Evolutionary conservation across 2,329 filamentous ascomycete genomes (phyloP), one percentile per base, ranked within the genome.

Genomic region (Xenoacremonium recifei): DNA sequence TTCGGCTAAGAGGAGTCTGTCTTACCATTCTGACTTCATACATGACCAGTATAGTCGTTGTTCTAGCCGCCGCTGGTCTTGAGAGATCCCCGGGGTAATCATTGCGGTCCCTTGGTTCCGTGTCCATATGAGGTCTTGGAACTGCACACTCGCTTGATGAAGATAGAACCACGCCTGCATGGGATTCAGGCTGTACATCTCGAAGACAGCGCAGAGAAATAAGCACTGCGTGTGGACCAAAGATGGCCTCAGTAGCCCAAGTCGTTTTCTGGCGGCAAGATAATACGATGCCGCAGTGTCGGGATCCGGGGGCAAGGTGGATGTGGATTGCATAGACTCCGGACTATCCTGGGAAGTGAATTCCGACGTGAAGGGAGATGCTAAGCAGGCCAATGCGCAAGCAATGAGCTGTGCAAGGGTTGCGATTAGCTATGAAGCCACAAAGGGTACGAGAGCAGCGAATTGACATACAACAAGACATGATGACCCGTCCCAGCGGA

Each of bases 121-220:
- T 27, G 7, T 27, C 23, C 7, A 9, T 7, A 9, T 13, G 9
- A 27, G 9, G 7, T 27, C 23, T 35, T 65, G 65, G 29, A 61
- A 65, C 21, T 59, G 57, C 10, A 38, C 47, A 19, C 35, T 59
- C 16, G 45, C 58, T 33, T 40, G 57, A 16, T 57, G 44, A 49
- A 69, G 68, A 42, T 65, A 58, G 35, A 66, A 51, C 64, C 66
- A 70, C 11, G 65, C 48, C 17, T 39, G 33, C 55, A 35, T 59
- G 40, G 66, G 62, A n/a, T 62, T 57, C 6, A 71, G 46, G 2
- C 57, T 65, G 42, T 69, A 69, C 66, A 70, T 68, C 17, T 63
- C 50, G 44, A 63, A 64, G 4, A 69, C 66, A 3, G 65, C 66
- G 5, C 64, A 63, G 37, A 65, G 60, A 39, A 68, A 68, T 38